Evolutionary conservation across 805 yeast species (phyloP).

Genomic region (Barnettozyma wickerhamii): DNA sequence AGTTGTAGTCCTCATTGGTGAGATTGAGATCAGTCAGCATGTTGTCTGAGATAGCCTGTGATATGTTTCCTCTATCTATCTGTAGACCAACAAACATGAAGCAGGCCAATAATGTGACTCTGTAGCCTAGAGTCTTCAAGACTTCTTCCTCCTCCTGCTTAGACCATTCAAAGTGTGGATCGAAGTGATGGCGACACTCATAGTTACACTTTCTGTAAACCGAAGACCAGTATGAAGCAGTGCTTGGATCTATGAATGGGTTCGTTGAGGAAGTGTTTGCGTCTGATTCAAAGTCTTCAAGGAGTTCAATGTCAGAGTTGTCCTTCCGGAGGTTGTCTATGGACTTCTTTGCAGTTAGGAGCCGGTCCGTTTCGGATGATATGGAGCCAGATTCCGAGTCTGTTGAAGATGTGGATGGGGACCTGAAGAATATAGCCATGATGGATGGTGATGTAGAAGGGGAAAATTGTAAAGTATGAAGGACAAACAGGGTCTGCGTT

Average conservation of each 20-base stretch:
- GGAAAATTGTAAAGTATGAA: too few species aligned
- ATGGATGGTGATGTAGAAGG: background rate
- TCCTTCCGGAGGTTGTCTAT: background rate
- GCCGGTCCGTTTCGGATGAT: background rate
- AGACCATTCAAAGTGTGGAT: constrained; percentile 54
- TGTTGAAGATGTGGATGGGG: background rate
- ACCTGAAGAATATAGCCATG: background rate
- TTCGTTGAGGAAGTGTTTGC: background rate
- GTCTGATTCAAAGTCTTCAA: background rate
- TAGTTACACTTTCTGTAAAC: constrained; percentile 45
- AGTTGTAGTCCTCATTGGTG: constrained; percentile 52
- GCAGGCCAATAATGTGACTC: constrained; percentile 52
- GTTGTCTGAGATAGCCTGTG: constrained; percentile 55
- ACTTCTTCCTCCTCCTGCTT: constrained; percentile 43
- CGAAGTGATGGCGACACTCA: constrained; percentile 51
- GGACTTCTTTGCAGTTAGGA: background rate
- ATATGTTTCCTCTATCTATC: constrained; percentile 51
- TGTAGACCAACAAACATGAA: constrained; percentile 54
- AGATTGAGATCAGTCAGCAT: constrained; percentile 31
- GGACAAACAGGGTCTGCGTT: too few species aligned
- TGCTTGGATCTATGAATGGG: constrained; percentile 35
- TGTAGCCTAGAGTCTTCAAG: constrained; percentile 46
- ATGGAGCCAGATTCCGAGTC: background rate
- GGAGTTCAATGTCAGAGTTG: background rate
- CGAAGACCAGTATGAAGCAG: constrained; percentile 35